phyloP scores from a whole-genome alignment of 768 basidiomycete species.

The Suillus cothurnatus region DNA sequence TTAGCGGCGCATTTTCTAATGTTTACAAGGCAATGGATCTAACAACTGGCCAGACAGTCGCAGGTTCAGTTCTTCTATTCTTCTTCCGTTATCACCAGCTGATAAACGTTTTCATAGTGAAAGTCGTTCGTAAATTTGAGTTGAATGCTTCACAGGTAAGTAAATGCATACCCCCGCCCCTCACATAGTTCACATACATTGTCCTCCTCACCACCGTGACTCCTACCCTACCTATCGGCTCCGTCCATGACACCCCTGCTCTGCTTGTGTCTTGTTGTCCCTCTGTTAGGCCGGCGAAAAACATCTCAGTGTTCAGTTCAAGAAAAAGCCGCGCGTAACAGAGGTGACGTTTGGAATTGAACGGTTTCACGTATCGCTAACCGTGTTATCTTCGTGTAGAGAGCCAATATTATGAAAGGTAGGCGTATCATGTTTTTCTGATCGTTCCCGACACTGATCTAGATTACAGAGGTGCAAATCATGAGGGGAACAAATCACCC shows the following conservation, averaged over 20 bases:
- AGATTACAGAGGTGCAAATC: slow-evolving; percentile 87
- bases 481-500: slow-evolving; percentile 95
- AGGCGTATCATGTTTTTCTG: slow-evolving; percentile 14
- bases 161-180: slow-evolving; percentile 20
- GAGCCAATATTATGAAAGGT: slow-evolving; percentile 97
- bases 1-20: slow-evolving; percentile 95
- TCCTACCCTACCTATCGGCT: slow-evolving; percentile 24
- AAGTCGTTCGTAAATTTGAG: slow-evolving; percentile 93
- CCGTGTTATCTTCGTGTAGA: slow-evolving; percentile 49
- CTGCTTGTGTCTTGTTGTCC: slow-evolving; percentile 27
- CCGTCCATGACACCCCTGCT: slow-evolving; percentile 16
- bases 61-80: slow-evolving; percentile 53
- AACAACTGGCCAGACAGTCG: slow-evolving; percentile 74
- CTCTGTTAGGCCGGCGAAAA: slow-evolving; percentile 80
- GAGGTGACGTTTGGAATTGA: slow-evolving; percentile 65
- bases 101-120: slow-evolving; percentile 53
- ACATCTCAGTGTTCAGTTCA: slow-evolving; percentile 91
- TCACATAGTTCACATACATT: slow-evolving; percentile 31
- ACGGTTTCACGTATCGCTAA: slow-evolving; percentile 19
- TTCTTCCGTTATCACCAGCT: slow-evolving; percentile 2
- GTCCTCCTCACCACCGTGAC: slow-evolving; percentile 22
- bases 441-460: slow-evolving; percentile 9
- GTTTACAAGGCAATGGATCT: slow-evolving; percentile 92
- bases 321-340: slow-evolving; percentile 96
- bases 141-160: slow-evolving; percentile 90